Base-by-base conservation (phyloP, 2,329 filamentous ascomycete species). In the Diaporthe aspalathi region DNA sequence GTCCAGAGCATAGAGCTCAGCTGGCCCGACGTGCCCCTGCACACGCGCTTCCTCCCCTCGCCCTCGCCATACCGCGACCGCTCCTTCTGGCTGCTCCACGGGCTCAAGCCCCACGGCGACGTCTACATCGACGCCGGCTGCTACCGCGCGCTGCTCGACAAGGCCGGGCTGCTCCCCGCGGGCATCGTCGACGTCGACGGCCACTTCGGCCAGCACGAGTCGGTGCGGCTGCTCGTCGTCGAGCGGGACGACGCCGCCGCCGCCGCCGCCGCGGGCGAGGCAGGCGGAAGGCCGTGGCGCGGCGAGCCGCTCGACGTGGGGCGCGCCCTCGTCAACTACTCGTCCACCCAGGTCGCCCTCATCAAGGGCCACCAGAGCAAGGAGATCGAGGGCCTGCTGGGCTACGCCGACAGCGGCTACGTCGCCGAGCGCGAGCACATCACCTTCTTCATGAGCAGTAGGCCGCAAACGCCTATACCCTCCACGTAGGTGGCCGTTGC, bases 11-110 rank as follows among this genome's bases (percentile, higher is more conserved):
- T 85, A 57, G 77, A 81, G 60, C 70, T 77, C 70, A 71, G 35
- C 77, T 81, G 56, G 82, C 78, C 81, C 56, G 82, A 83, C 66
- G 87, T 89, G 1, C 92, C 95, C 1, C 84, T 97, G 5, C 96
- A 99, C 82, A 99, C 96, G 3, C 92, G 96, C 70, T 99, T 99
- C 85, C 86, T 97, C 16, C 94, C 95, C 0, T 94, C 94, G 12
- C 85, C 88, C 0, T 90, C 93, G 32, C 95, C 95, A 1, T 96
- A 98, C 72, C 91, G 94, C 70, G 96, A 98, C 80, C 92, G 95
- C 73, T 94, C 96, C 79, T 98, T 99, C 86, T 99, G 96, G 96
- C 91, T 99, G 62, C 87, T 98, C 0, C 94, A 99, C 81, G 96
- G 95, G 12, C 90, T 98, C 14, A 91, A 92, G 29, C 94, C 96